Evolutionary conservation across 768 basidiomycete genomes (phyloP).

Genomic region (Amanita exitialis): DNA sequence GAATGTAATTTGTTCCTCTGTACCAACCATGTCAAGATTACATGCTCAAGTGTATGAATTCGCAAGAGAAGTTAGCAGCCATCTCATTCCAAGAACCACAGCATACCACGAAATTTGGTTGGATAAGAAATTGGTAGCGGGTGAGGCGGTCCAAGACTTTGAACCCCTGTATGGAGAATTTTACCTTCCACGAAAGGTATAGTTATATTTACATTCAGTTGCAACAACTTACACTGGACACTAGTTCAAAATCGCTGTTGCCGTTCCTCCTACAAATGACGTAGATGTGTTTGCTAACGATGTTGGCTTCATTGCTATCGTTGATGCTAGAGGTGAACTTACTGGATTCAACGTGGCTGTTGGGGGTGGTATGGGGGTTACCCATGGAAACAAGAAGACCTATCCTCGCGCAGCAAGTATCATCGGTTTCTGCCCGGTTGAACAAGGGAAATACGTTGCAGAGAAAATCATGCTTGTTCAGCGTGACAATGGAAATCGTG

Average conservation of each 20-base stretch:
- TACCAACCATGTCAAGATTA: slow-evolving; percentile 81
- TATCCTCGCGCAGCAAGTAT: slow-evolving; percentile 85
- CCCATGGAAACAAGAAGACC: slow-evolving; percentile 98
- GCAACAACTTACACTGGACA: slow-evolving; percentile 4
- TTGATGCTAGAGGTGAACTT: slow-evolving; percentile 63
- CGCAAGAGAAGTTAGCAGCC: slow-evolving; percentile 72
- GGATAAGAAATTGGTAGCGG: slow-evolving; percentile 93
- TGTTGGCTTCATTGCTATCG: slow-evolving; percentile 93
- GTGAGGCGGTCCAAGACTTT: slow-evolving; percentile 87
- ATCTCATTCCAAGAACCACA: slow-evolving; percentile 75
- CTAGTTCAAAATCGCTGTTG: slow-evolving; percentile 95
- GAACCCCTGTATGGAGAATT: slow-evolving; percentile 98
- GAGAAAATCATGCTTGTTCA: slow-evolving; percentile 93
- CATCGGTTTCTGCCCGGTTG: slow-evolving; percentile 87
- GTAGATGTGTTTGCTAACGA: slow-evolving; percentile 95
- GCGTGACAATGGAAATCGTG: slow-evolving; percentile 91
- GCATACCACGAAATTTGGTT: slow-evolving; percentile 84
- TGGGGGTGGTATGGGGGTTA: slow-evolving; percentile 99
- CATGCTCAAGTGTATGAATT: slow-evolving; percentile 82
- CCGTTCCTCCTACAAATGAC: slow-evolving; percentile 93
- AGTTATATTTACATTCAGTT: slow-evolving; percentile 7
- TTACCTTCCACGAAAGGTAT: slow-evolving; percentile 91
- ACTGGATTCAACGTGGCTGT: slow-evolving; percentile 89
- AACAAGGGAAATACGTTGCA: slow-evolving; percentile 78
- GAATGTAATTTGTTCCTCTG: slow-evolving; percentile 80